Conservation (phyloP, 805 yeast genomes). For the Candida montana region DNA sequence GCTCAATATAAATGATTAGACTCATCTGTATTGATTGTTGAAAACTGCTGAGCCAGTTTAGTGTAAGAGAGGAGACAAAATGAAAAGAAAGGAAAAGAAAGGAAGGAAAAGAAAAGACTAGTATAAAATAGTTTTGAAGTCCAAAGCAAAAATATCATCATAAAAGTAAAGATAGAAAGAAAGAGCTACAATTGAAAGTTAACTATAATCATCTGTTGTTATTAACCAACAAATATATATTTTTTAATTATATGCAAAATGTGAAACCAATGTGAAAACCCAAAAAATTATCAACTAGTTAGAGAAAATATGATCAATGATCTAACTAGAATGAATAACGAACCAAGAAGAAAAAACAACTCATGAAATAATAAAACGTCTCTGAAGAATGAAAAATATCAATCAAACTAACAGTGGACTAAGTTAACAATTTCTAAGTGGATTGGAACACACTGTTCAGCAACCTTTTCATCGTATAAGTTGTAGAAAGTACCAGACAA, state of each 20-base stretch:
- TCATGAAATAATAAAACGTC: not conserved
- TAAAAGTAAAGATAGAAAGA: too few relatives aligned
- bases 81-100: too few relatives aligned
- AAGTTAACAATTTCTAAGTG: slow-evolving; percentile 55
- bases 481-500: slow-evolving; percentile 73
- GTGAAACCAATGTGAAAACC: slow-evolving; percentile 1
- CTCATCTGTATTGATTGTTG: too few relatives aligned
- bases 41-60: too few relatives aligned
- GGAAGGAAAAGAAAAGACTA: not conserved
- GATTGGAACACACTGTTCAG: slow-evolving; percentile 59
- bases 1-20: too few relatives aligned
- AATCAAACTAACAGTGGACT: slow-evolving; percentile 38
- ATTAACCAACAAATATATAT: too few relatives aligned
- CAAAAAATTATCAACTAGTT: not conserved
- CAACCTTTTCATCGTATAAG: slow-evolving; percentile 61
- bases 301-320: not conserved
- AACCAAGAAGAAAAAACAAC: not conserved
- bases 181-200: not conserved
- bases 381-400: too few relatives aligned
- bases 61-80: not conserved
- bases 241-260: slow-evolving; percentile 1
- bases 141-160: too few relatives aligned
- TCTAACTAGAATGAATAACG: not conserved
- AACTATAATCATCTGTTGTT: not conserved
- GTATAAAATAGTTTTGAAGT: too few relatives aligned